These are phyloP conservation scores for Ascocoryne sarcoides DNA, from an alignment of 2,329 filamentous ascomycete genomes.

Conservation along the genomic window DNA sequence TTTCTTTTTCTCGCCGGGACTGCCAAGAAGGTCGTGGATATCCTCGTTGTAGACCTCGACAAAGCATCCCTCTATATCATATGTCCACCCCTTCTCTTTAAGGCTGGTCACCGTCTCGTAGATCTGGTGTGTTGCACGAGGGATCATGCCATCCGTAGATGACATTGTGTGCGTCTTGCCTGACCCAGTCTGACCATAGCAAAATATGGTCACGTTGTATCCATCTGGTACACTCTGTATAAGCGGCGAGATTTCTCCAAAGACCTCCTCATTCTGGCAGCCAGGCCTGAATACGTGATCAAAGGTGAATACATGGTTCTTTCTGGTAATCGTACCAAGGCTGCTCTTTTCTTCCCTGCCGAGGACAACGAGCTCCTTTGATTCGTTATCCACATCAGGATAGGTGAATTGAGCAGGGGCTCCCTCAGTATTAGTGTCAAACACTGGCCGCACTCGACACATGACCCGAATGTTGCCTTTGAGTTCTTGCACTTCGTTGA, in stretches of 20 bases:
- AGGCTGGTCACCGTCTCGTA: slow-evolving; percentile 79
- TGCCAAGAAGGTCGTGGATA: slow-evolving; percentile 78
- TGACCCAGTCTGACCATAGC: slow-evolving; percentile 93
- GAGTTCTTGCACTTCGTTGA: slow-evolving; percentile 96
- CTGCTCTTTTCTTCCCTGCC: slow-evolving; percentile 79
- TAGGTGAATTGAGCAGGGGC: slow-evolving; percentile 67
- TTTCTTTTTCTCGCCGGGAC: slow-evolving; percentile 67
- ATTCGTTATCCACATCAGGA: slow-evolving; percentile 71
- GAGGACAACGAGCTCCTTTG: slow-evolving; percentile 75
- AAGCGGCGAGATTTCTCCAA: slow-evolving; percentile 92
- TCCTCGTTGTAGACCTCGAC: slow-evolving; percentile 99
- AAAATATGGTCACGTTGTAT: slow-evolving; percentile 98
- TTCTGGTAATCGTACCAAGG: slow-evolving; percentile 64
- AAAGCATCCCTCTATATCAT: slow-evolving; percentile 90
- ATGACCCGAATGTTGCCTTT: slow-evolving; percentile 99
- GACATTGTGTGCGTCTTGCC: slow-evolving; percentile 98
- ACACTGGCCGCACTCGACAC: slow-evolving; percentile 78
- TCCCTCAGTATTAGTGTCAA: slow-evolving; percentile 47
- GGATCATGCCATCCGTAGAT: slow-evolving; percentile 85
- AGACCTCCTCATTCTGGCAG: slow-evolving; percentile 75
- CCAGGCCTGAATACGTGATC: slow-evolving; percentile 82
- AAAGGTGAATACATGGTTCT: slow-evolving; percentile 80
- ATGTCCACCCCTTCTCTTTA: slow-evolving; percentile 86
- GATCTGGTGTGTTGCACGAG: slow-evolving; percentile 84
- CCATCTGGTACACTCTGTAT: slow-evolving; percentile 94